Conservation (phyloP, 2,329 filamentous ascomycete species). For the Lasiodiplodia citricola region DNA sequence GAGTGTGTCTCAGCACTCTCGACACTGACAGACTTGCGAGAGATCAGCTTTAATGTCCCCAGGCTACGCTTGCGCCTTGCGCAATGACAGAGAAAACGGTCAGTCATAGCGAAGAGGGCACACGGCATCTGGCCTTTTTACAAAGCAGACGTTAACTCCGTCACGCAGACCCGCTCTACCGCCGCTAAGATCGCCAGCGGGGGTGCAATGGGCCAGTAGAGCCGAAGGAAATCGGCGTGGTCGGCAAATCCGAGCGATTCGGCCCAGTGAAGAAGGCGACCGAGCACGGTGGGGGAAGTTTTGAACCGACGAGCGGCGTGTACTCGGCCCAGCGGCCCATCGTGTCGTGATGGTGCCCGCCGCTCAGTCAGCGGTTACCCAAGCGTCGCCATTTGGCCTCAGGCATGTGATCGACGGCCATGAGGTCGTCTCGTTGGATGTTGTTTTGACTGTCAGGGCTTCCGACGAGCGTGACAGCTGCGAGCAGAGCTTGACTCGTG, state of each 20-base stretch:
- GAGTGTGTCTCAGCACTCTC: not conserved
- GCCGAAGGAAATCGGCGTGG: not conserved
- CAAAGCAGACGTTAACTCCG: constrained; percentile 20
- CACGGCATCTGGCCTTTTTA: constrained; percentile 10
- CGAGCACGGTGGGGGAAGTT: not conserved
- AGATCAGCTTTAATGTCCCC: not conserved
- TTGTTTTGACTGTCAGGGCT: not conserved
- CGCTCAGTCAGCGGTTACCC: not conserved
- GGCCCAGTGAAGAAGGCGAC: not conserved
- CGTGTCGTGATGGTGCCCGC: not conserved
- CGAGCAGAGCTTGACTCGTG: constrained; percentile 5
- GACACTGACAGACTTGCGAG: not conserved
- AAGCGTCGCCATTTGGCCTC: not conserved
- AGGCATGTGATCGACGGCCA: not conserved
- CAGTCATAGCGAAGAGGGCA: not conserved
- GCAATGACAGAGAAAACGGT: not conserved
- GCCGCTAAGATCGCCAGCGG: constrained; percentile 17
- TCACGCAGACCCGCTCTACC: constrained; percentile 16
- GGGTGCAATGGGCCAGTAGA: constrained; percentile 5
- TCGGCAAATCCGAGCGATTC: constrained; percentile 7
- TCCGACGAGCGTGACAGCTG: not conserved
- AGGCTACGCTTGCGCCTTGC: not conserved
- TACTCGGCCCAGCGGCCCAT: not conserved
- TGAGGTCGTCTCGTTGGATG: no score
- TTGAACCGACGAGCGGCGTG: not conserved